A percentile compares a stretch with the other conserved stretches of the same genome.
Evolutionary conservation across 768 basidiomycete genomes (phyloP).

Genomic region (Ramaria rubella): DNA sequence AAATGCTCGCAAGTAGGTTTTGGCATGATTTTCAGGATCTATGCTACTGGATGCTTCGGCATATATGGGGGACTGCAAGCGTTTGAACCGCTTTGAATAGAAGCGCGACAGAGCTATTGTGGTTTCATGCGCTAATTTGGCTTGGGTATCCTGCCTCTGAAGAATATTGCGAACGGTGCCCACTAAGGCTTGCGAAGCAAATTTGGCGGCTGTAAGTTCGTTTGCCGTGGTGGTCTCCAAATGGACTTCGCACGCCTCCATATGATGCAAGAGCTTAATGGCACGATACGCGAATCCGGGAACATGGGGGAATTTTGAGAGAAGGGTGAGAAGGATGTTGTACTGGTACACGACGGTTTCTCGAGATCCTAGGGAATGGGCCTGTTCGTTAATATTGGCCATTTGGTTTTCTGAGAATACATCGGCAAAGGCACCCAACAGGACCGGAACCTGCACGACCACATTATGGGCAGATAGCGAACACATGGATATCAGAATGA

Average conservation of each 20-base stretch:
- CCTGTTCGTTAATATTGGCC: neutral
- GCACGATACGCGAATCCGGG: neutral
- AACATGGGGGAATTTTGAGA: neutral
- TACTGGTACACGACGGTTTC: neutral
- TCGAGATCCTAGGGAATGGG: neutral
- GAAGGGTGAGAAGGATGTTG: constrained; percentile 7
- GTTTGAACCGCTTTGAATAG: neutral
- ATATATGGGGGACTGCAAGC: neutral
- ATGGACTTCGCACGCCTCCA: neutral
- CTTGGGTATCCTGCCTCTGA: neutral
- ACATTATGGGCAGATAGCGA: neutral
- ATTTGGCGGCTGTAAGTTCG: neutral
- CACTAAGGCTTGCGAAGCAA: neutral
- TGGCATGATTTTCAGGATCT: neutral
- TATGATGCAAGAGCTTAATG: neutral
- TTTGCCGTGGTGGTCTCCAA: neutral
- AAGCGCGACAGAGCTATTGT: neutral
- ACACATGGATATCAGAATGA: constrained; percentile 6
- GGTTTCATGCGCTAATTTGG: neutral
- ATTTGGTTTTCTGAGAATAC: neutral
- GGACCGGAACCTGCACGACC: neutral
- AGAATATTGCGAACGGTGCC: neutral
- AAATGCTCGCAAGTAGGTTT: constrained; percentile 3
- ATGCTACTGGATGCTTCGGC: neutral
- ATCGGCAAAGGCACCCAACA: neutral